Conservation (phyloP, 768 basidiomycete genomes). For the Tulasnella sp. region DNA sequence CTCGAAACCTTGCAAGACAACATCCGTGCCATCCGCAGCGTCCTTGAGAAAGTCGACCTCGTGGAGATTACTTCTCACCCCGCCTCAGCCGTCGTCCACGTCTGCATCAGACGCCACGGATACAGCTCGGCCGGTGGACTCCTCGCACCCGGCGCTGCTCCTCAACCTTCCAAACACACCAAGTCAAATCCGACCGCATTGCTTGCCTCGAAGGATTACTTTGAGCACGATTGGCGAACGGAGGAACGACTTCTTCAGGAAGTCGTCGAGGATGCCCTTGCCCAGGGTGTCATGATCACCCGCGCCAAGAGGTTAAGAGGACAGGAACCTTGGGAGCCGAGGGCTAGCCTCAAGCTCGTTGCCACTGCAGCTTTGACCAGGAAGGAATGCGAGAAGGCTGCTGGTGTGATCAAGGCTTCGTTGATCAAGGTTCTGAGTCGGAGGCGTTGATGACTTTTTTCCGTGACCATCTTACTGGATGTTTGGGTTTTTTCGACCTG, state of each 20-base stretch:
- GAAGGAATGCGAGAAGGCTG: slow-evolving; percentile 90
- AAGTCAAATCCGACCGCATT: slow-evolving; percentile 37
- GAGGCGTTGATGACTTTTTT: neutral
- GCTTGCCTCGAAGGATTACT: slow-evolving; percentile 32
- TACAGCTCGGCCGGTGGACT: slow-evolving; percentile 22
- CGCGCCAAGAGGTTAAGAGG: slow-evolving; percentile 69
- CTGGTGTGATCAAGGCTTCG: slow-evolving; percentile 56
- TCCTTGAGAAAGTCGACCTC: slow-evolving; percentile 70
- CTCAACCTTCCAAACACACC: neutral
- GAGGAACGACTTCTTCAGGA: slow-evolving; percentile 85
- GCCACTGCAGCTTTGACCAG: slow-evolving; percentile 64
- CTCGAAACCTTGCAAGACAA: slow-evolving; percentile 74
- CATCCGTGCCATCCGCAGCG: slow-evolving; percentile 57
- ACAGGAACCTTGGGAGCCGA: slow-evolving; percentile 72
- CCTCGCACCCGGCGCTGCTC: slow-evolving; percentile 22
- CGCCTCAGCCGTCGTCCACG: slow-evolving; percentile 79
- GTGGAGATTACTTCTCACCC: slow-evolving; percentile 80
- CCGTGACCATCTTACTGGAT: neutral
- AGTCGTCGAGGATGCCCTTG: slow-evolving; percentile 76
- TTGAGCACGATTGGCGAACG: slow-evolving; percentile 40
- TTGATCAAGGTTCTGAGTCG: slow-evolving; percentile 56
- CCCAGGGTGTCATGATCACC: slow-evolving; percentile 76
- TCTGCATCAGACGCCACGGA: slow-evolving; percentile 40
- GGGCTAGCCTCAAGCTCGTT: slow-evolving; percentile 78
- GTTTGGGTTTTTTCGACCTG: neutral